These are phyloP conservation scores for Taphrina populina DNA, from an alignment of 1,139 yeast species.

Conservation along the genomic window DNA sequence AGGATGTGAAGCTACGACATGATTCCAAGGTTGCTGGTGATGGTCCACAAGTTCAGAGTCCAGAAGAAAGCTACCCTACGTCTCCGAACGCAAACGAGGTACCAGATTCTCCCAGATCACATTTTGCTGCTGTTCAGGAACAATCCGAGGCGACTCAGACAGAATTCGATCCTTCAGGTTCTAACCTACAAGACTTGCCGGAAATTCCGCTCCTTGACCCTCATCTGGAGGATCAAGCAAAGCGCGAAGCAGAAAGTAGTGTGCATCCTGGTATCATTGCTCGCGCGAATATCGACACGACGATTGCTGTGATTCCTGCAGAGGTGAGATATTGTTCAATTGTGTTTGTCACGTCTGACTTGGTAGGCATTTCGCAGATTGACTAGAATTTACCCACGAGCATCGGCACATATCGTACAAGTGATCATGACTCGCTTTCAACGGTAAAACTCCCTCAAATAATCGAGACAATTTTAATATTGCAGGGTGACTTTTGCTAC, in stretches of 20 bases:
- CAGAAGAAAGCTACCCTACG: not conserved
- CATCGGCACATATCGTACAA: constrained; percentile 91
- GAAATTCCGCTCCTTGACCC: constrained; percentile 24
- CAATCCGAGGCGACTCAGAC: not conserved
- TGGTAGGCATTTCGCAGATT: constrained; percentile 66
- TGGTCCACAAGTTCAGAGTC: too few relatives aligned
- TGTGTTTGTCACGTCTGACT: too few relatives aligned
- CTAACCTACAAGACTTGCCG: constrained; percentile 14
- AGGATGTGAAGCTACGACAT: constrained; percentile 42
- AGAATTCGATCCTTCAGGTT: not conserved
- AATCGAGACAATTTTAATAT: not conserved
- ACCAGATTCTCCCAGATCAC: constrained; percentile 8
- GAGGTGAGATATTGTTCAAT: constrained; percentile 42
- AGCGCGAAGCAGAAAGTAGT: constrained; percentile 1
- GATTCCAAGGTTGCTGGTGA: constrained; percentile 1
- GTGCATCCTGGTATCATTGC: constrained; percentile 53
- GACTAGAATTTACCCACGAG: constrained; percentile 74
- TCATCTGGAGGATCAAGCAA: not conserved
- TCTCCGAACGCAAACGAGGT: not conserved
- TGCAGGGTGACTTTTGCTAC: constrained; percentile 76
- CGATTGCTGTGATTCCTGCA: constrained; percentile 88
- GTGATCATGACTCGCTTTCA: constrained; percentile 83
- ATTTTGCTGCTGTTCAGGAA: not conserved
- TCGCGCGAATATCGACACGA: constrained; percentile 64
- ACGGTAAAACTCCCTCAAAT: constrained; percentile 45